Evolutionary conservation across 2,329 filamentous ascomycete species (phyloP), one percentile per base, ranked within the genome.

Genomic region (Aspergillus hiratsukae): DNA sequence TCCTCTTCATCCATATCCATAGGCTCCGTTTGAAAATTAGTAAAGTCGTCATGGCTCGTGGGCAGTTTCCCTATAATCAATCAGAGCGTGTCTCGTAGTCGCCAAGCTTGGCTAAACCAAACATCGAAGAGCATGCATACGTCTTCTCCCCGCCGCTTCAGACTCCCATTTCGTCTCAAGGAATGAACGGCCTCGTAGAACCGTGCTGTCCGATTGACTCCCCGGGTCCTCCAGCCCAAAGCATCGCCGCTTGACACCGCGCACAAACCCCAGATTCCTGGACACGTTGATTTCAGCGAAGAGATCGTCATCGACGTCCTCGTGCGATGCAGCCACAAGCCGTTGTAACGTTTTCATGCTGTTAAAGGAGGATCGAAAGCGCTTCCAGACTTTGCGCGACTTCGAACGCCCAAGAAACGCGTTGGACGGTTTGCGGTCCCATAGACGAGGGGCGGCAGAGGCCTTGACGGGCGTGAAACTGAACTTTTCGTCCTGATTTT

Each of bases 371-470:
- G 68, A 64, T 28, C 68, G 68, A 56, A 78, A 71, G 49, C 76
- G 72, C 61, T 78, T 79, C 76, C 76, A 79, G 54, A 79, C 67
- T 55, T 77, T 79, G 50, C 74, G 74, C 41, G 75, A 68, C 43
- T 74, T 75, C 43, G 72, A 67, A 10, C 74, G 73, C 14, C 70
- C 62, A 40, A 69, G 59, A 50, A 75, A 73, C 3, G 76, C 71
- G 5, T 73, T 76, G 3, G 75, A 72, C 19, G 76, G 76, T 54
- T 74, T 74, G 56, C 76, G 75, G 54, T 78, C 76, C 76, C 76
- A 78, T 56, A 74, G 61, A 55, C 73, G 75, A 29, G 75, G 74
- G 37, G 66, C 57, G 31, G 66, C 64, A n/a, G 65, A 56, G 31
- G 65, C 64, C 49, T 73, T 72, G 52, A 70, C 65, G 9, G 76